Evolutionary conservation across 371 early-diverging fungal genomes (phyloP), one percentile per base, ranked within the genome.

Genomic region (Capillidium rhysosporum): DNA sequence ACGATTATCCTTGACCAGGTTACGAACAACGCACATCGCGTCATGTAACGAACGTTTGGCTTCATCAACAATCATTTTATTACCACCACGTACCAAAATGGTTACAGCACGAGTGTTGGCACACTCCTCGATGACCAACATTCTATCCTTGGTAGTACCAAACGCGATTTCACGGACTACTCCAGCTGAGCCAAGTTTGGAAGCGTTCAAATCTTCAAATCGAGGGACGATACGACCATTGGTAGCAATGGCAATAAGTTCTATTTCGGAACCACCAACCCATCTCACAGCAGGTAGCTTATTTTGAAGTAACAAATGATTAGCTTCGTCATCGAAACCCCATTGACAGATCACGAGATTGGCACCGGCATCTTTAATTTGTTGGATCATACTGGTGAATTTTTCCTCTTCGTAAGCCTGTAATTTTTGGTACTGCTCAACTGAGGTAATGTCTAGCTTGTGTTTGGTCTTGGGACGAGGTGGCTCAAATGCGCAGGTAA

Each of bases 321-420:
- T 99, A 40, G 99, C 99, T 70, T 99, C 99, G 65, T 99, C 99
- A 70, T 99, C 99, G 65, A 99, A 99, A 57, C 99, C 99, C 99
- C 99, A 99, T 70, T 99, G 99, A 75, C 99, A 99, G 49, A 98
- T 87, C 38, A 98, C 99, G 26, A 99, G 63, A 71, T 95, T 96
- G 49, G 98, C 98, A 38, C 97, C 97, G 51, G 87, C 77, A 47
- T 90, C 84, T 77, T 98, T 99, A 63, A 98, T 89, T 63, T 79
- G 79, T 54, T 82, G 72, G 56, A 99, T 93, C 99, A 99, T 99
- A 49, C 82, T 81, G 65, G 82, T 78, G 65, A 99, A 99, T 65
- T 89, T 91, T 54, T 89, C 81, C 61, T 76, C 80, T 72, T 99
- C 99, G 65, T 98, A 99, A 38, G 70, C 73, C 63, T 90, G 91